Evolutionary conservation across 495 filamentous ascomycete species (phyloP), one percentile per base, ranked within the genome.

Genomic region (Articulospora tetracladia): DNA sequence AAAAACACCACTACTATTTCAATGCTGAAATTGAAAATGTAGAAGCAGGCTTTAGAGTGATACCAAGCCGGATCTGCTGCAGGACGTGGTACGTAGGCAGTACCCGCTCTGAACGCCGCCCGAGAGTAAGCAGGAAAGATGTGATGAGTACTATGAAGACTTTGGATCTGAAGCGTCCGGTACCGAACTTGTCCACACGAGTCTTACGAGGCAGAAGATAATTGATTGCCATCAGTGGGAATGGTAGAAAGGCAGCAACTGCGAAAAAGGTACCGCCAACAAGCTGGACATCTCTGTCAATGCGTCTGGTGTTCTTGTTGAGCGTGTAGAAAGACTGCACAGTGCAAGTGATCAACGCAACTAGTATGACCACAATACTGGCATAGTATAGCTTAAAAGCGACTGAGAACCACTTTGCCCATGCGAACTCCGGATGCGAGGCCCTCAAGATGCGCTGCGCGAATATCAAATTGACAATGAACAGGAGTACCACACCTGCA

Each of bases 381-480:
- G 68, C 71, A 68, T 89, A 89, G 17, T 92, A 69, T 3, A 69
- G 66, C 59, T 77, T 76, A 66, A 93, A 88, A 23, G 71, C 57
- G 15, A 69, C 55, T 0, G 72, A 73, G 27, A 83, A 72, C 24
- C 70, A 55, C 7, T 68, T 77, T 51, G 82, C 77, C 88, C 88
- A 91, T 28, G 91, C 90, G 49, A 90, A 69, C 1, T 71, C 68
- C 0, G 91, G 92, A 57, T 93, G 88, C 13, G 81, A 81, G 2
- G 86, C 88, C 27, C 92, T 79, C 10, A 93, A 63, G 27, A 96
- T 82, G 26, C 93, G 84, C 69, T 93, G 90, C 0, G 87, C 75
- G 68, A 91, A 89, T 65, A 94, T 76, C 27, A 97, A 73, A 69
- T 97, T 94, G 68, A 90, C 71, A 58, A 96, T 72, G 71, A 88